Evolutionary conservation across 2,329 filamentous ascomycete genomes (phyloP), one percentile per base, ranked within the genome.

Genomic region (Trichoderma sp.): DNA sequence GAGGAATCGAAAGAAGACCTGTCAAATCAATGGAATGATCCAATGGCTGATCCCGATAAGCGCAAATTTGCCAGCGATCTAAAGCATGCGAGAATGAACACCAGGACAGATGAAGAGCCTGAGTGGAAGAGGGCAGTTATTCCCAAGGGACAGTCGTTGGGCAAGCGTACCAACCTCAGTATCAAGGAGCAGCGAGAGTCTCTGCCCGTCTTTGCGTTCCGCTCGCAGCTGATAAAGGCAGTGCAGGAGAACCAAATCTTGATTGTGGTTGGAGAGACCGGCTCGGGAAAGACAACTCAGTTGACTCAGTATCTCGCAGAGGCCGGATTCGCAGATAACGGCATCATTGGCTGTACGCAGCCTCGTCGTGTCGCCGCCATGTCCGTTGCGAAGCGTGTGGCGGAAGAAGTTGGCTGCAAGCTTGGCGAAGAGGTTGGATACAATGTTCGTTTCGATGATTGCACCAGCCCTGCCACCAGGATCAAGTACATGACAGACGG

Each of bases 401-500:
- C 95, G 1, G 95, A 98, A 82, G 97, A 99, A 85, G 95, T 98
- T 76, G 96, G 97, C 18, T 98, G 96, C 80, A 90, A 93, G 78
- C 89, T 98, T 14, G 97, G 97, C 41, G 92, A 95, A 74, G 95
- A 98, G 83, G 96, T 99, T 77, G 97, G 97, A 73, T 99, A 99
- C 83, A 98, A 94, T 8, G 98, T 99, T 82, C 94, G 97, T 83
- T 99, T 99, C 82, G 97, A 99, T 82, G 97, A 99, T 85, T 94
- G 93, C 82, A 98, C 96, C 0, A 94, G 93, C 78, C 91, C 94
- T 2, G 89, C 92, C 21, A 99, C 97, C 1, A 94, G 93, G 81
- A 98, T 99, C 87, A 99, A 99, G 86, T 99, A 99, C 86, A 98
- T 99, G 96, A 99, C 97, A 18, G 97, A 99, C 81, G 97, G 97